Base-by-base conservation (phyloP, 768 basidiomycete genomes). In the Boletus reticuloceps region DNA sequence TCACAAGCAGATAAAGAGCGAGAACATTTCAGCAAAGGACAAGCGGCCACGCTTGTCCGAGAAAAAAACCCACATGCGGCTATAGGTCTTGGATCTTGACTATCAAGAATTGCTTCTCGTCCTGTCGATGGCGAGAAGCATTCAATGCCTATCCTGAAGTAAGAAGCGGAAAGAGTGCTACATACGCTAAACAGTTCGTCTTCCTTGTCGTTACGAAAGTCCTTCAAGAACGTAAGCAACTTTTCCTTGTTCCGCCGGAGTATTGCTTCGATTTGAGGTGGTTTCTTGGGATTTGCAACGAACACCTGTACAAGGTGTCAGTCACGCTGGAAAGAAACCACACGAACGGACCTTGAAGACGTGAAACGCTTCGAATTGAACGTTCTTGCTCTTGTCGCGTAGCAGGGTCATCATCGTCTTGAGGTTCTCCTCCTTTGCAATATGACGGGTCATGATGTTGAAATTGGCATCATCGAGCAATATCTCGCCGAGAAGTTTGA, bases 381-480 rank as follows among this genome's bases (percentile, higher is more conserved):
- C 98, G 72, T 99, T 99, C 80, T 94, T 92, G 82, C 95, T 98
- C 82, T 95, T 97, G 71, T 97, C 94, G 58, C 95, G 83, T 51
- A 99, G 78, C 53, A 98, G 81, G 72, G 98, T 98, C 97, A 99
- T 99, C 93, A 98, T 97, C 88, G 95, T 92, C 86, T 98, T 98
- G 59, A 99, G 81, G 70, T 98, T 98, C 29, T 86, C 88, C 69
- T 98, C 97, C 65, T 87, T 87, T 6, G 91, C 84, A 63, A 99
- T 99, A 70, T 98, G 98, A 8, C 88, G 83, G 0, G 97, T 98
- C 97, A 99, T 99, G 67, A 98, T 91, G 62, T 82, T 92, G 79
- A 98, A 98, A 73, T 99, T 98, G 45, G 94, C 93, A 31, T 96
- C 86, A 74, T 99, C 97, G 43, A 99, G 85, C 8, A 98, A 79